phyloP scores from a whole-genome alignment of 768 basidiomycete genomes.

The Gymnopilus junonius region DNA sequence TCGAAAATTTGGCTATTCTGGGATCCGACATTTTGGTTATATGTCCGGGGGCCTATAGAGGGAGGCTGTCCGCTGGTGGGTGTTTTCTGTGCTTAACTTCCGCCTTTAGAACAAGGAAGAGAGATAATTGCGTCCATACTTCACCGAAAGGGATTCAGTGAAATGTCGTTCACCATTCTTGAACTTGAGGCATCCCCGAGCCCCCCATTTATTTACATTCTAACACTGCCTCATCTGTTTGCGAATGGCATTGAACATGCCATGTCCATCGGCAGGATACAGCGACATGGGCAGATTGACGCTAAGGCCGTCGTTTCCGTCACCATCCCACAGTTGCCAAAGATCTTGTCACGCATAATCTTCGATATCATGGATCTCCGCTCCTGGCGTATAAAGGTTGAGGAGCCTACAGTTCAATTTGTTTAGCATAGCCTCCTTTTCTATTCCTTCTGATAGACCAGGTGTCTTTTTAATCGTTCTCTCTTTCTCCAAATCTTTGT shows the following conservation, averaged over 20 bases:
- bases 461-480: constrained; percentile 13
- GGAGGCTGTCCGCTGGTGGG: background rate
- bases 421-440: background rate
- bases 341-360: background rate
- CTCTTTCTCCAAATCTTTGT: background rate
- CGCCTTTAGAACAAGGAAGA: background rate
- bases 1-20: too few relatives aligned
- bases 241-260: background rate
- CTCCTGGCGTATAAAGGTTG: background rate
- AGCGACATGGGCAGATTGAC: background rate
- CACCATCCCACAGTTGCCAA: background rate
- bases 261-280: background rate
- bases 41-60: too few relatives aligned
- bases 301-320: background rate
- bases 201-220: background rate
- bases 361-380: background rate
- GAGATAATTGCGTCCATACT: background rate
- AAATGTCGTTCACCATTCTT: background rate
- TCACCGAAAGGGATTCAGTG: background rate
- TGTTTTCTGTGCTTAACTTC: background rate
- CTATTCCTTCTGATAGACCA: constrained; percentile 9
- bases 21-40: too few relatives aligned
- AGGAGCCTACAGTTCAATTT: background rate
- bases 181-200: background rate
- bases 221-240: background rate